Percentiles rank a stretch among this genome's conserved stretches.
Evolutionary conservation across 2,329 filamentous ascomycete species (phyloP).

Genomic region (Pseudofabraea citricarpa): DNA sequence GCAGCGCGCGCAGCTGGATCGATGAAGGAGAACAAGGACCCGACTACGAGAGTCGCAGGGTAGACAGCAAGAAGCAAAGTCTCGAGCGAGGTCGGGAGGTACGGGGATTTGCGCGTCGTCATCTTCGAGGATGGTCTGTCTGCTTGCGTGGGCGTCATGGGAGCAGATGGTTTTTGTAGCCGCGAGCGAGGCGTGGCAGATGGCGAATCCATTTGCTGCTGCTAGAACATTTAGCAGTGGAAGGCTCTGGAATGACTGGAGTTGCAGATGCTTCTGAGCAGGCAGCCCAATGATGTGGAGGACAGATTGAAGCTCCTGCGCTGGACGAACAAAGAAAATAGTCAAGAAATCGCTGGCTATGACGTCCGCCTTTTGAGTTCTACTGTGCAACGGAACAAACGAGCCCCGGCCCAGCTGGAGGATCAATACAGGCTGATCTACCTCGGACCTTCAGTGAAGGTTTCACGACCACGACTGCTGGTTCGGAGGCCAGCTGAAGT

Average conservation of each 20-base stretch:
- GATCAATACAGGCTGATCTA: not conserved
- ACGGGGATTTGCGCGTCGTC: constrained; percentile 39
- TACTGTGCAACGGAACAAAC: no score
- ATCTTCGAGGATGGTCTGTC: constrained; percentile 11
- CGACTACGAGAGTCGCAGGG: constrained; percentile 72
- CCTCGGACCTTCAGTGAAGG: not conserved
- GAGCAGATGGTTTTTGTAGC: constrained; percentile 16
- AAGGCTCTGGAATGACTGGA: constrained; percentile 5
- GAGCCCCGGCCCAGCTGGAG: no score
- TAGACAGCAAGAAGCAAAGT: constrained; percentile 63
- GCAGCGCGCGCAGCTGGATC: constrained; percentile 65
- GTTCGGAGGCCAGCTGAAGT: not conserved
- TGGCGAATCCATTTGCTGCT: constrained; percentile 21
- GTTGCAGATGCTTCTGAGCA: constrained; percentile 2
- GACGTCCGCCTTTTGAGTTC: no score
- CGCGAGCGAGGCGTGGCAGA: constrained; percentile 25
- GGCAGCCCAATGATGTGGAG: constrained; percentile 12
- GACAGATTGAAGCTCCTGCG: constrained; percentile 16
- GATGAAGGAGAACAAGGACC: constrained; percentile 73
- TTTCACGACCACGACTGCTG: constrained; percentile 1
- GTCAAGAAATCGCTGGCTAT: no score
- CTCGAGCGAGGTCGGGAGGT: constrained; percentile 67
- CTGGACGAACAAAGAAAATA: no score
- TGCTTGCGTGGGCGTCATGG: constrained; percentile 7
- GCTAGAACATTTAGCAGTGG: constrained; percentile 18